phyloP scores from a whole-genome alignment of 768 basidiomycete species.

The Podaxis carcinomalis region DNA sequence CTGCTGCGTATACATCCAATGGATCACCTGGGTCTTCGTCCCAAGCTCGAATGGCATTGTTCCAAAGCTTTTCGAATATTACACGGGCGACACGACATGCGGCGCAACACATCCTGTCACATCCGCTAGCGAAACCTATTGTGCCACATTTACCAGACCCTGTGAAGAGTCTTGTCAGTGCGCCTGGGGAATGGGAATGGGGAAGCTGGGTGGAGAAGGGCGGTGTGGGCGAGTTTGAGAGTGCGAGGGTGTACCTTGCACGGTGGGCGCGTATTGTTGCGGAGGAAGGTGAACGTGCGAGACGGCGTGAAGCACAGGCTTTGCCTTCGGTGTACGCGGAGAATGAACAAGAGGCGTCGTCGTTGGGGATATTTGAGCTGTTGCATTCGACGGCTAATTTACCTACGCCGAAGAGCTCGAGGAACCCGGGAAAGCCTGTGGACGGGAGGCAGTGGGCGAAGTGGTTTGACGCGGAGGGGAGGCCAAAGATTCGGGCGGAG shows the following conservation, averaged over 20 bases:
- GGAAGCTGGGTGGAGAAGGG: slow-evolving; percentile 91
- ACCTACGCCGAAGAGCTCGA: slow-evolving; percentile 77
- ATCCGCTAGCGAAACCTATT: slow-evolving; percentile 94
- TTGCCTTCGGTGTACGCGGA: slow-evolving; percentile 44
- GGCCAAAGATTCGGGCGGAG: slow-evolving; percentile 57
- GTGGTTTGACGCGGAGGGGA: slow-evolving; percentile 77
- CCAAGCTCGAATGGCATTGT: slow-evolving; percentile 73
- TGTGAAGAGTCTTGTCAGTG: slow-evolving; percentile 84
- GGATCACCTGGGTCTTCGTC: slow-evolving; percentile 43
- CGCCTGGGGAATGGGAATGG: slow-evolving; percentile 89
- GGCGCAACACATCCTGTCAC: slow-evolving; percentile 91
- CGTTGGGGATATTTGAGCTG: slow-evolving; percentile 85
- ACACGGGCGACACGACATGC: slow-evolving; percentile 91
- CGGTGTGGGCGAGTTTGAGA: slow-evolving; percentile 94
- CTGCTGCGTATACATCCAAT: slow-evolving; percentile 35
- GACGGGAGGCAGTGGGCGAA: slow-evolving; percentile 66
- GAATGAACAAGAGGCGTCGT: slow-evolving; percentile 61
- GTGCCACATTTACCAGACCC: slow-evolving; percentile 95
- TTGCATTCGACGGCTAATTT: slow-evolving; percentile 75
- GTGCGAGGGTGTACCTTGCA: slow-evolving; percentile 92
- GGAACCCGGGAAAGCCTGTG: slow-evolving; percentile 76
- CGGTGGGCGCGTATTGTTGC: slow-evolving; percentile 97
- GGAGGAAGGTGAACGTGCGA: slow-evolving; percentile 92
- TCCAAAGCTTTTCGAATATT: slow-evolving; percentile 94
- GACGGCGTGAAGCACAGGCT: slow-evolving; percentile 73